Percentiles rank a stretch among this genome's conserved stretches.
phyloP scores from a whole-genome alignment of 2,329 filamentous ascomycete species.

The Xylariomycetidae sp. region DNA sequence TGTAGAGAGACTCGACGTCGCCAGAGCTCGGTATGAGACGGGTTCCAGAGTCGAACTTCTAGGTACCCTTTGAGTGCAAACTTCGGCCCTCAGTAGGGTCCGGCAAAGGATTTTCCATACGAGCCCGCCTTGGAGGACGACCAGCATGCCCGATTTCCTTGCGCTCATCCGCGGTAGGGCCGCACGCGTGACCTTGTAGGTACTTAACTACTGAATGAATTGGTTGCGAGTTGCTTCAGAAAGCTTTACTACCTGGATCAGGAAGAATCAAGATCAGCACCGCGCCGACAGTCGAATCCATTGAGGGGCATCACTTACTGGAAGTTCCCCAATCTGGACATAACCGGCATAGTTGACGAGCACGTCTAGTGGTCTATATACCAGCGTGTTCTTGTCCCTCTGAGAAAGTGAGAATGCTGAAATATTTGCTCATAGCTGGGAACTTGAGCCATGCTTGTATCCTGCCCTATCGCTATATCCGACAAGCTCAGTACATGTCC shows the following conservation, averaged over 20 bases:
- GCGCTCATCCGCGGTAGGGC: slow-evolving; percentile 11
- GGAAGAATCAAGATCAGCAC: no score
- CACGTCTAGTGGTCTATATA: no score
- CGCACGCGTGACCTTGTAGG: slow-evolving; percentile 11
- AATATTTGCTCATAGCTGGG: no score
- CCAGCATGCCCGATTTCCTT: slow-evolving; percentile 9
- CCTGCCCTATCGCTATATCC: no score
- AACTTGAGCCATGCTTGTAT: no score
- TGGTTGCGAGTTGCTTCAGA: slow-evolving; percentile 13
- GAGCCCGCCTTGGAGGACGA: slow-evolving; percentile 13
- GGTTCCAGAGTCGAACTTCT: neutral
- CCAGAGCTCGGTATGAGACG: slow-evolving; percentile 5
- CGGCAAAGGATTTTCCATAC: slow-evolving; percentile 9
- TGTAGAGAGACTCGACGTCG: slow-evolving; percentile 9
- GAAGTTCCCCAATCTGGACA: slow-evolving; percentile 10
- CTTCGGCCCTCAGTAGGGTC: slow-evolving; percentile 12
- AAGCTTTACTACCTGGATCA: neutral
- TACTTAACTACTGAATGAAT: slow-evolving; percentile 12
- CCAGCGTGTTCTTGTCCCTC: no score
- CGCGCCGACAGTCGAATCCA: no score
- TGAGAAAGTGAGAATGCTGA: no score
- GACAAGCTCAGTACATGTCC: no score
- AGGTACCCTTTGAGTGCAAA: slow-evolving; percentile 13
- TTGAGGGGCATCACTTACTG: slow-evolving; percentile 8
- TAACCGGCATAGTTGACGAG: slow-evolving; percentile 16